Percentiles rank a stretch among this genome's conserved stretches.
phyloP scores from a whole-genome alignment of 2,329 filamentous ascomycete species.

The Penicillium sclerotiorum region DNA sequence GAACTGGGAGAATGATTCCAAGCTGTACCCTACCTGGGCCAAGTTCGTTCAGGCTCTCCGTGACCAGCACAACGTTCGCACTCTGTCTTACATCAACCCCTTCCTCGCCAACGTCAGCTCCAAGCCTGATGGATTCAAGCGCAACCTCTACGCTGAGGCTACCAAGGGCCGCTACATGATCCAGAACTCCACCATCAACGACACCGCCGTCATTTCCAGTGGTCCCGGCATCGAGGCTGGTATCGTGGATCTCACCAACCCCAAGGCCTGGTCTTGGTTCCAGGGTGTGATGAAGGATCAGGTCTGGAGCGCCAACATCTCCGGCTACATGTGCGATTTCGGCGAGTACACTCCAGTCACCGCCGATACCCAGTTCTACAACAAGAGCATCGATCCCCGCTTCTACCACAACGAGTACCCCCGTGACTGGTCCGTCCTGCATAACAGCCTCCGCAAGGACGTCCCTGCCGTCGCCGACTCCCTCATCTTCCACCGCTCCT shows the following conservation, averaged over 20 bases:
- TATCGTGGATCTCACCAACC: constrained; percentile 41
- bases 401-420: constrained; percentile 42
- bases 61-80: constrained; percentile 35
- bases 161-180: constrained; percentile 34
- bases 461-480: constrained; percentile 32
- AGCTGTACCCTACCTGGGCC: constrained; percentile 39
- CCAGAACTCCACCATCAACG: constrained; percentile 38
- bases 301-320: constrained; percentile 40
- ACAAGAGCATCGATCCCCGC: constrained; percentile 30
- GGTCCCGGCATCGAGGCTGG: constrained; percentile 41
- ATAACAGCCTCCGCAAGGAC: constrained; percentile 32
- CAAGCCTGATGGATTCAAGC: constrained; percentile 33
- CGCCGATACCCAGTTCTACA: constrained; percentile 28
- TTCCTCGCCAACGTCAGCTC: constrained; percentile 40
- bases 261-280: constrained; percentile 35
- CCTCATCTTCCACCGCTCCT: constrained; percentile 40
- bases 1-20: constrained; percentile 42
- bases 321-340: constrained; percentile 41
- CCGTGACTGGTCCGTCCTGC: constrained; percentile 35
- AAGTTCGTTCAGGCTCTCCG: constrained; percentile 38
- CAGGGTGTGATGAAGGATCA: constrained; percentile 34
- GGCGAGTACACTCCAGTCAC: constrained; percentile 40
- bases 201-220: constrained; percentile 37
- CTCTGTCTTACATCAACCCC: constrained; percentile 35
- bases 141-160: constrained; percentile 38